These are phyloP conservation scores for Ilex paraguariensis DNA, from an alignment of 305 asterid genomes.

Conservation along the genomic window DNA sequence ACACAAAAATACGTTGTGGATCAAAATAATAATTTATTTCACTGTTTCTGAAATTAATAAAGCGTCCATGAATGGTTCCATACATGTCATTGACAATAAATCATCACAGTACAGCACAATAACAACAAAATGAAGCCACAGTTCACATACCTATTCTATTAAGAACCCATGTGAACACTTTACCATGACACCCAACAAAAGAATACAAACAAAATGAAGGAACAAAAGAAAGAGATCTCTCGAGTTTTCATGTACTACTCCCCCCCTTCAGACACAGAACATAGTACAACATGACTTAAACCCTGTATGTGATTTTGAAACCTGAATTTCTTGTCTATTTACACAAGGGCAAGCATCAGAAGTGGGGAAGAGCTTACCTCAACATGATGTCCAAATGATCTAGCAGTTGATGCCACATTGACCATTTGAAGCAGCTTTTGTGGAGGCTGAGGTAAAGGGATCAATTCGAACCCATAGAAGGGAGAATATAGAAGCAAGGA, in stretches of 20 bases:
- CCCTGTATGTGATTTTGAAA: neutral
- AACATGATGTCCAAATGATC: constrained; percentile 1
- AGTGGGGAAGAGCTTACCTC: neutral
- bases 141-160: neutral
- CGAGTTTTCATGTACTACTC: neutral
- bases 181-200: no score
- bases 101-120: constrained; percentile 12
- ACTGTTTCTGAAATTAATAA: no score
- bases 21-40: no score
- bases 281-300: neutral
- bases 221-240: constrained; percentile 1
- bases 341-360: constrained; percentile 6
- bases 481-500: constrained; percentile 62
- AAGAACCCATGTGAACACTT: neutral
- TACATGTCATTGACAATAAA: neutral
- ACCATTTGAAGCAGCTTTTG: constrained; percentile 35
- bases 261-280: neutral
- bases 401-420: constrained; percentile 63
- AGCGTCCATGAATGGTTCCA: neutral
- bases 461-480: constrained; percentile 61
- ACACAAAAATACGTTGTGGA: no score
- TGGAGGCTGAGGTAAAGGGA: constrained; percentile 44
- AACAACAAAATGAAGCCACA: neutral
- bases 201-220: neutral
- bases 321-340: constrained; percentile 8